Base-by-base conservation (phyloP, 495 filamentous ascomycete genomes). In the Aspergillus indologenus region DNA sequence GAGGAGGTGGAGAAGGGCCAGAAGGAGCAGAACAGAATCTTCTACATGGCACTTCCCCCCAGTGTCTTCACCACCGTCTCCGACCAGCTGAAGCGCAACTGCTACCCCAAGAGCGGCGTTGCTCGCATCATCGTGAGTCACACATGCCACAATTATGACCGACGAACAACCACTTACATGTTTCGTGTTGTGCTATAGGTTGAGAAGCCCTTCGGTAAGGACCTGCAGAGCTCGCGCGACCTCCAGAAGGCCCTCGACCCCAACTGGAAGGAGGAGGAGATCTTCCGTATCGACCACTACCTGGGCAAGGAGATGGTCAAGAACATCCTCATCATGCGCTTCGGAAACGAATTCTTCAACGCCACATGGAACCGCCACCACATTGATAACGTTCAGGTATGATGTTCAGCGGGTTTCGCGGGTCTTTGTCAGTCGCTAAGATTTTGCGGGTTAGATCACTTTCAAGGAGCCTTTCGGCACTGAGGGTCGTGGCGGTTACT, bases 231-330 rank as follows among this genome's bases (percentile, higher is more conserved):
- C 81, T 98, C 95, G 45, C 87, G 95, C 53, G 91, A 96, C 68
- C 84, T 99, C 46, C 91, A 98, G 67, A 95, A 91, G 72, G 93
- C 95, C 3, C 82, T 99, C 52, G 91, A 92, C 65, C 95, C 95
- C 31, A 91, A 98, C 79, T 99, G 95, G 95, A 96, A 89, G 70
- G 95, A 99, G 75, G 95, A 99, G 49, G 95, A 99, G 80, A 90
- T 98, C 64, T 99, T 95, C 86, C 93, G 95, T 68, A 99, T 99
- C 68, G 95, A 99, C 73, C 95, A 99, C 79, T 99, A 99, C 72
- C 84, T 99, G 44, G 95, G 95, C 65, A 99, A 99, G 85, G 95
- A 99, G 81, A 99, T 99, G 95, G 95, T 99, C 56, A 99, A 99
- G 85, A 99, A 99, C 74, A 95, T 99, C 67, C 85, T 99, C 54